A percentile compares a stretch with the other conserved stretches of the same genome.
Evolutionary conservation across 305 asterid genomes (phyloP).

Genomic region (Striga hermonthica): DNA sequence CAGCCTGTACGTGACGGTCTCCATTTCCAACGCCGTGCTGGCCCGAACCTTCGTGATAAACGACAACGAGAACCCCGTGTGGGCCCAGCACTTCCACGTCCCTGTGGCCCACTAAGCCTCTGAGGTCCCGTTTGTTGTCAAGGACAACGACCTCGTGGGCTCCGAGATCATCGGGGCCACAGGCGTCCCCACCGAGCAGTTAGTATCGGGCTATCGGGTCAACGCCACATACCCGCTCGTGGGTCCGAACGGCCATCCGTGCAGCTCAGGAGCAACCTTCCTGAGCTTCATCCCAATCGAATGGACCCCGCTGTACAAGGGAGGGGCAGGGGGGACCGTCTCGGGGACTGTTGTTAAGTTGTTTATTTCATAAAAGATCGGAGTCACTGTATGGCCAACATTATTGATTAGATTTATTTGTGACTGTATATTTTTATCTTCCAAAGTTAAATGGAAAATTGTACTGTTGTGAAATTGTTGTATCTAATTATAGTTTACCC

Average conservation of each 20-base stretch:
- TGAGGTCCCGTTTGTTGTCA: constrained; percentile 86
- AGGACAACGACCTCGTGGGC: constrained; percentile 85
- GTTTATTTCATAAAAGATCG: too few species aligned
- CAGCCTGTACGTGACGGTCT: constrained; percentile 61
- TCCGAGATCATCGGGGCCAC: constrained; percentile 86
- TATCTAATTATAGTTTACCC: too few species aligned
- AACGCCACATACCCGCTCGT: constrained; percentile 75
- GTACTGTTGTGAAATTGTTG: too few species aligned
- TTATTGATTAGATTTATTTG: too few species aligned
- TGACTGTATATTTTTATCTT: too few species aligned
- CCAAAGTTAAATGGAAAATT: too few species aligned
- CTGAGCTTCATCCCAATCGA: too few species aligned
- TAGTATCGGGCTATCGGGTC: constrained; percentile 47
- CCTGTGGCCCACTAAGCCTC: constrained; percentile 82
- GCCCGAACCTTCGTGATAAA: constrained; percentile 75
- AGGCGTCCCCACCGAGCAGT: constrained; percentile 72
- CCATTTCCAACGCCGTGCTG: constrained; percentile 67
- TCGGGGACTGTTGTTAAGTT: too few species aligned
- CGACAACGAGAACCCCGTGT: constrained; percentile 69
- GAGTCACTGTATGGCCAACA: too few species aligned
- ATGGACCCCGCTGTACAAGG: too few species aligned
- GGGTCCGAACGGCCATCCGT: constrained; percentile 56
- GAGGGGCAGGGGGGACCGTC: too few species aligned
- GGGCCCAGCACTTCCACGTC: constrained; percentile 83
- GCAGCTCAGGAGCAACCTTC: constrained; percentile 58